Evolutionary conservation across 352 stramenopile genomes (phyloP).

Genomic region (Globisporangium alternatum): DNA sequence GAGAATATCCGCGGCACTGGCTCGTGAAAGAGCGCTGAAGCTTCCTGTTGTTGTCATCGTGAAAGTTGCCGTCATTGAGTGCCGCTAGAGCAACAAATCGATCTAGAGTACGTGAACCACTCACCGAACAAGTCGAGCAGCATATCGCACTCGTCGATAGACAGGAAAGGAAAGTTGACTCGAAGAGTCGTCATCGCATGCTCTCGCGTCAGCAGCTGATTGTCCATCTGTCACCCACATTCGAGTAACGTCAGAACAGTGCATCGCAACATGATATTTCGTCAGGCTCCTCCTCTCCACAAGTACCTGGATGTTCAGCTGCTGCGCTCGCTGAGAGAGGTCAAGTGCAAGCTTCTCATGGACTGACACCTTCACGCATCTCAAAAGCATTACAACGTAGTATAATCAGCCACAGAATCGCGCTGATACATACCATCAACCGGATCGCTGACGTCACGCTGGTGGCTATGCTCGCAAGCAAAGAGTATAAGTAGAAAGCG

Average conservation of each 20-base stretch:
- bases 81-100: not conserved
- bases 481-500: not conserved
- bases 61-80: not conserved
- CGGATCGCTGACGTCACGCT: slow-evolving; percentile 30
- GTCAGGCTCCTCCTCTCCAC: not conserved
- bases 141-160: slow-evolving; percentile 68
- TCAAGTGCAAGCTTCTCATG: slow-evolving; percentile 52
- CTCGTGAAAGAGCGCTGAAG: slow-evolving; percentile 46
- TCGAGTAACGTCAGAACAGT: not conserved
- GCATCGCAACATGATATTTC: not conserved
- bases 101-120: slow-evolving; percentile 1
- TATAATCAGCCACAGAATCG: not conserved
- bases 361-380: slow-evolving; percentile 36
- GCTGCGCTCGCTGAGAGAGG: slow-evolving; percentile 40
- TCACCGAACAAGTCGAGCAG: slow-evolving; percentile 74
- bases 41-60: slow-evolving; percentile 28
- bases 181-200: slow-evolving; percentile 42
- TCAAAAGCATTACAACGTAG: not conserved
- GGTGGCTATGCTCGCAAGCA: slow-evolving; percentile 4
- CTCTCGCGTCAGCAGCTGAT: slow-evolving; percentile 40
- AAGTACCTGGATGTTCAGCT: slow-evolving; percentile 39
- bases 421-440: slow-evolving; percentile 40
- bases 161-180: slow-evolving; percentile 61
- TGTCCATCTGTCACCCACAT: slow-evolving; percentile 32
- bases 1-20: slow-evolving; percentile 46